Percentiles rank a stretch among this genome's conserved stretches.
Evolutionary conservation across 2,329 filamentous ascomycete genomes (phyloP).

Genomic region (Penicillium concentricum): DNA sequence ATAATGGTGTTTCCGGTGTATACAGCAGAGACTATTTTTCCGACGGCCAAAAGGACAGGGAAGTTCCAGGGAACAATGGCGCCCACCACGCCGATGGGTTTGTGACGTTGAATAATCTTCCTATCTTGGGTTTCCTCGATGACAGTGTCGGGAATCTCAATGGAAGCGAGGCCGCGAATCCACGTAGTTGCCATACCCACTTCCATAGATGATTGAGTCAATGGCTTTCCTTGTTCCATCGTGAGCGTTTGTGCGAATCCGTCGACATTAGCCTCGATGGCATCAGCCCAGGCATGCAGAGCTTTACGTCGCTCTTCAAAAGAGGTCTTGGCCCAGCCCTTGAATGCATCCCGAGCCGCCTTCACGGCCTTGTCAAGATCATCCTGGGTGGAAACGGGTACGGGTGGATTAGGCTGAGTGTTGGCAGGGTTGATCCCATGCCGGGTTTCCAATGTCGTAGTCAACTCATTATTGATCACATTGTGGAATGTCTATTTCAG

Average conservation of each 20-base stretch:
- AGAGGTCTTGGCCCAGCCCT: slow-evolving; percentile 45
- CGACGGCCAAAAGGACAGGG: slow-evolving; percentile 42
- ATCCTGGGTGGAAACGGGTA: slow-evolving; percentile 49
- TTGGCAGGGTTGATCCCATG: slow-evolving; percentile 55
- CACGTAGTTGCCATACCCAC: slow-evolving; percentile 26
- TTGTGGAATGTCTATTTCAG: slow-evolving; percentile 48
- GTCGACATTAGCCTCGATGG: slow-evolving; percentile 36
- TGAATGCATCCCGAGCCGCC: slow-evolving; percentile 50
- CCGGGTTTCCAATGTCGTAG: slow-evolving; percentile 46
- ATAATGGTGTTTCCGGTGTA: slow-evolving; percentile 57
- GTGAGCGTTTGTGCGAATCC: slow-evolving; percentile 41
- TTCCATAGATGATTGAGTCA: slow-evolving; percentile 29
- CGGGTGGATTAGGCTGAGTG: slow-evolving; percentile 49
- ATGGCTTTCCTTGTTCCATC: slow-evolving; percentile 45
- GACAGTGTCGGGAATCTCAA: slow-evolving; percentile 48
- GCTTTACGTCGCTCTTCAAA: slow-evolving; percentile 36
- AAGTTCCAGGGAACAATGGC: slow-evolving; percentile 64
- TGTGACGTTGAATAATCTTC: slow-evolving; percentile 36
- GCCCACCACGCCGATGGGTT: slow-evolving; percentile 44
- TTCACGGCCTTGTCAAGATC: slow-evolving; percentile 54
- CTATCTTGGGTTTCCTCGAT: slow-evolving; percentile 48
- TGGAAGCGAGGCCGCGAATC: slow-evolving; percentile 20
- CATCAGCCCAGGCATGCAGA: slow-evolving; percentile 34
- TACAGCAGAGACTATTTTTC: slow-evolving; percentile 53
- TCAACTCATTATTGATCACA: slow-evolving; percentile 52